phyloP scores from a whole-genome alignment of 495 filamentous ascomycete genomes.

The Chaetomidium leptoderma region DNA sequence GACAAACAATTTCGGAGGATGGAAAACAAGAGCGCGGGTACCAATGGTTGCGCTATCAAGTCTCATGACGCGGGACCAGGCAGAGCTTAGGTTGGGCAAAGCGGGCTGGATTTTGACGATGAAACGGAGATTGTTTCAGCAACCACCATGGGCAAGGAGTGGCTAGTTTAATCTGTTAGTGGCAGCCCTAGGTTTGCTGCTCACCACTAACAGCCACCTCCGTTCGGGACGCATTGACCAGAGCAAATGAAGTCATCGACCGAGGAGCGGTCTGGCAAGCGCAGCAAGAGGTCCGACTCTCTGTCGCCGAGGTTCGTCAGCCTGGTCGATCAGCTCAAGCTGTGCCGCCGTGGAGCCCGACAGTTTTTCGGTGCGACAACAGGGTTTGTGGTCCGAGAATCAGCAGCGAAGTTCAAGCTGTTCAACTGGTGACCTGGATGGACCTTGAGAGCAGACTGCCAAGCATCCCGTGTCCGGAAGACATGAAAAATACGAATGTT shows the following conservation, averaged over 20 bases:
- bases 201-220: neutral
- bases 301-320: too few relatives aligned
- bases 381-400: neutral
- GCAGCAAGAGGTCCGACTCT: neutral
- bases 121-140: conserved; percentile 31
- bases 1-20: conserved; percentile 9
- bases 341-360: neutral
- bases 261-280: conserved; percentile 12
- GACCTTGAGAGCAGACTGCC: too few relatives aligned
- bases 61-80: conserved; percentile 7
- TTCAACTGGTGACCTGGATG: neutral
- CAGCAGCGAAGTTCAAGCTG: neutral
- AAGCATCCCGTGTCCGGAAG: neutral
- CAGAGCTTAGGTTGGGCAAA: conserved; percentile 1
- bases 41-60: neutral
- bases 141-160: conserved; percentile 15
- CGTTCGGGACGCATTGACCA: conserved; percentile 4
- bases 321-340: neutral
- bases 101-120: conserved; percentile 14
- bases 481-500: too few relatives aligned
- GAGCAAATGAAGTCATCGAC: conserved; percentile 15
- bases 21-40: conserved; percentile 4
- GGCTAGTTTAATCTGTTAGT: conserved; percentile 11
- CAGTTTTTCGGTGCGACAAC: too few relatives aligned
- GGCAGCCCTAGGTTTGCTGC: neutral